A percentile compares a stretch with the other conserved stretches of the same genome.
These are phyloP conservation scores for Penicillium verhagenii DNA, from an alignment of 495 filamentous ascomycete species.

Conservation along the genomic window DNA sequence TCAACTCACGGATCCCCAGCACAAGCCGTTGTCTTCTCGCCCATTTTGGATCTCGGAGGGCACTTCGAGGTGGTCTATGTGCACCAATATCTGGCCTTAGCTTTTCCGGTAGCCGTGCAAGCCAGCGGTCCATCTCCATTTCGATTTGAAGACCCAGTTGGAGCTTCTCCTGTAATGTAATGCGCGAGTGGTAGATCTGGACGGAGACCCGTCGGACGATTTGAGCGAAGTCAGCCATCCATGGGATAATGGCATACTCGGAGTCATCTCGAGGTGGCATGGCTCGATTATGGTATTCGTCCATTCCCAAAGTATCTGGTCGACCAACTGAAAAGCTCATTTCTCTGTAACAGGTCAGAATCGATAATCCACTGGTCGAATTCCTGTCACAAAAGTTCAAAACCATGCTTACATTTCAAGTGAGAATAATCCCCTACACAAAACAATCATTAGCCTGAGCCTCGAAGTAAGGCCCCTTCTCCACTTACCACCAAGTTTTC, in stretches of 20 bases:
- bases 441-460: neutral
- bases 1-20: constrained; percentile 34
- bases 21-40: constrained; percentile 38
- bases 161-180: constrained; percentile 39
- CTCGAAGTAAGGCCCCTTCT: neutral
- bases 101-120: constrained; percentile 32
- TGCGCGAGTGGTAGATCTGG: constrained; percentile 43
- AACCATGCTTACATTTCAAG: constrained; percentile 37
- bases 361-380: neutral
- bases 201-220: constrained; percentile 42
- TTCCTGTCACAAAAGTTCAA: neutral
- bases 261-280: constrained; percentile 38
- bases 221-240: constrained; percentile 44
- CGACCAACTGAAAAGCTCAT: constrained; percentile 44
- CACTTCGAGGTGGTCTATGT: constrained; percentile 21
- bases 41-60: constrained; percentile 42
- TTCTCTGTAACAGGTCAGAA: constrained; percentile 22
- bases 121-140: constrained; percentile 38
- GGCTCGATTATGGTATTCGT: constrained; percentile 43
- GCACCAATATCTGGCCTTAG: constrained; percentile 34
- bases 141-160: constrained; percentile 38
- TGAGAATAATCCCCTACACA: constrained; percentile 38
- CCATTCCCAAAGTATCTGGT: constrained; percentile 43
- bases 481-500: constrained; percentile 43
- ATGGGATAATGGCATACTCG: constrained; percentile 42